Evolutionary conservation across 2,329 filamentous ascomycete species (phyloP).

Genomic region (Ascosphaera pollenicola): DNA sequence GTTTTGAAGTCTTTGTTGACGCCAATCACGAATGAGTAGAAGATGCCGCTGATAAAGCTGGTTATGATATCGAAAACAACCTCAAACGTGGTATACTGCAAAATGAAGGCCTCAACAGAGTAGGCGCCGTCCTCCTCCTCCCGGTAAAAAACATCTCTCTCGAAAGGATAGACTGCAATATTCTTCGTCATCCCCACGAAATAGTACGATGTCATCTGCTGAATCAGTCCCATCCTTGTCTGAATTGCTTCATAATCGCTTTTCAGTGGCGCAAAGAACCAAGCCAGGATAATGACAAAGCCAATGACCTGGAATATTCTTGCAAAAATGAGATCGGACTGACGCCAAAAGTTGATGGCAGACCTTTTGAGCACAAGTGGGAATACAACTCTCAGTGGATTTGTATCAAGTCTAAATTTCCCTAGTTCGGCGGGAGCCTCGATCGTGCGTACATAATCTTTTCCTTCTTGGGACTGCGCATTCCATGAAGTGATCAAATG

Average conservation of each 20-base stretch:
- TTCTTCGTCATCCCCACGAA: conserved; percentile 53
- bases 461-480: conserved; percentile 6
- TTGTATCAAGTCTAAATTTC: conserved; percentile 39
- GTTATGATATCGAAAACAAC: conserved; percentile 48
- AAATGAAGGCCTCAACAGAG: conserved; percentile 45
- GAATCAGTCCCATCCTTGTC: conserved; percentile 50
- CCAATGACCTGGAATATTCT: conserved; percentile 46
- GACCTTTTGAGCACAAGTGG: conserved; percentile 46
- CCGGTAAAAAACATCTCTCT: conserved; percentile 55
- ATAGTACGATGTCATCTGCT: conserved; percentile 40
- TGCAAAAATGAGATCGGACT: conserved; percentile 40
- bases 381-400: conserved; percentile 39
- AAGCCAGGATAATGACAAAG: conserved; percentile 36
- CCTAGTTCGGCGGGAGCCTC: conserved; percentile 52
- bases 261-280: conserved; percentile 51
- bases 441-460: conserved; percentile 21
- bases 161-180: conserved; percentile 48
- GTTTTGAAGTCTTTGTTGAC: conserved; percentile 39
- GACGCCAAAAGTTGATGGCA: conserved; percentile 44
- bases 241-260: conserved; percentile 49
- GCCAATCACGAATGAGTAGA: conserved; percentile 42
- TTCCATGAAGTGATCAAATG: conserved; percentile 39
- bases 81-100: conserved; percentile 48
- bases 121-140: conserved; percentile 57
- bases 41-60: conserved; percentile 40